These are phyloP conservation scores for Trichocladium uniseriatum DNA, from an alignment of 495 filamentous ascomycete genomes.

Conservation along the genomic window DNA sequence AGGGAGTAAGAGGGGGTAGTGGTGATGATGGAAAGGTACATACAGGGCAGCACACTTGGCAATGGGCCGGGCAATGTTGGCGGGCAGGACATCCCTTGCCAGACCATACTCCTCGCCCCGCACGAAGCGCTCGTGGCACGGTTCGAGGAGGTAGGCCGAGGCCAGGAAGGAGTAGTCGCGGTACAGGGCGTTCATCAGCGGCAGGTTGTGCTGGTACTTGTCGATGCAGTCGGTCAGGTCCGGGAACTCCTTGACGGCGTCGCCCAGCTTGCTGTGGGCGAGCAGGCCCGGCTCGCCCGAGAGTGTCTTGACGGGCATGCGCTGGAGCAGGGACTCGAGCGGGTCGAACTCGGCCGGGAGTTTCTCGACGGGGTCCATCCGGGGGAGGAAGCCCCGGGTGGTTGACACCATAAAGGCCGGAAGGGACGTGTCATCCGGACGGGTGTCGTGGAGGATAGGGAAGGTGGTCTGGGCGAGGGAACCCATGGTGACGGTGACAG, in stretches of 20 bases:
- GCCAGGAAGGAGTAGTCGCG: constrained; percentile 85
- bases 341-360: constrained; percentile 61
- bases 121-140: constrained; percentile 70
- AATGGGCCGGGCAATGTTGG: constrained; percentile 62
- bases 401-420: constrained; percentile 86
- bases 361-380: constrained; percentile 48
- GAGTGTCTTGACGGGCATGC: constrained; percentile 62
- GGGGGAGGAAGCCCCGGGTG: constrained; percentile 67
- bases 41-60: constrained; percentile 52
- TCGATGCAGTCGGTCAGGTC: constrained; percentile 64
- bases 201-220: constrained; percentile 59
- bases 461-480: constrained; percentile 25
- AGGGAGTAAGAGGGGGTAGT: neutral
- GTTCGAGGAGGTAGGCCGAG: constrained; percentile 83
- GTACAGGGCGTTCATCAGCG: constrained; percentile 72
- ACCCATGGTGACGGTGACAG: constrained; percentile 28
- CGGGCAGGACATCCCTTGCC: constrained; percentile 59
- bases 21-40: neutral
- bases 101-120: constrained; percentile 65
- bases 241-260: constrained; percentile 57
- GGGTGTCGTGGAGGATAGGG: constrained; percentile 32
- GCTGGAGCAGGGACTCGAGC: constrained; percentile 58
- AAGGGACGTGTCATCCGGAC: constrained; percentile 39
- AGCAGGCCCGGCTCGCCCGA: constrained; percentile 68
- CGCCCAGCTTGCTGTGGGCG: constrained; percentile 60